Evolutionary conservation across 768 basidiomycete species (phyloP).

Genomic region (Hydnomerulius pinastri): DNA sequence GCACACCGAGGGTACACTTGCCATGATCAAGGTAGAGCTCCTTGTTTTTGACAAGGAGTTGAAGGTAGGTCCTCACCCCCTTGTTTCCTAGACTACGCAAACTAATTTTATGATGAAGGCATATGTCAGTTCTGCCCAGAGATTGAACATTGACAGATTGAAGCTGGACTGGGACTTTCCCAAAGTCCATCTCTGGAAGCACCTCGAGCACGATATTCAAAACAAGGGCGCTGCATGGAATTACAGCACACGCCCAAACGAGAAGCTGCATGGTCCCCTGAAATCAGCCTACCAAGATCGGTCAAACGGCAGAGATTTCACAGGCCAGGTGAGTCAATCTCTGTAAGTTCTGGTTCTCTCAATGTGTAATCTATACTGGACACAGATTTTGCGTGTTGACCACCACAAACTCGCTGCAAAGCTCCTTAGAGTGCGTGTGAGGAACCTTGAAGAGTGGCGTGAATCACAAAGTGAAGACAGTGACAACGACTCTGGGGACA

Average conservation of each 20-base stretch:
- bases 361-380: too few relatives aligned
- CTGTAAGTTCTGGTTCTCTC: too few relatives aligned
- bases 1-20: constrained; percentile 32
- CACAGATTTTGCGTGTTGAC: not conserved
- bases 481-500: not conserved
- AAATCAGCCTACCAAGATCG: constrained; percentile 25
- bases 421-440: not conserved
- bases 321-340: constrained; percentile 24
- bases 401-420: not conserved
- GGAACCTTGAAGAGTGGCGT: not conserved
- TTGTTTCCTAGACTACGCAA: too few relatives aligned
- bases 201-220: constrained; percentile 33
- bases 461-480: not conserved
- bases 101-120: not conserved
- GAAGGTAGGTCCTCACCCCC: constrained; percentile 28
- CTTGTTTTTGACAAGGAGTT: constrained; percentile 17
- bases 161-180: constrained; percentile 34
- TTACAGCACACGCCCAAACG: constrained; percentile 34
- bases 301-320: constrained; percentile 37
- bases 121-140: not conserved
- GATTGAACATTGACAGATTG: constrained; percentile 31
- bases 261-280: constrained; percentile 28
- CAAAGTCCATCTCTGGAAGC: constrained; percentile 32
- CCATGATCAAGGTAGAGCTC: constrained; percentile 17
- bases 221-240: constrained; percentile 31